Percentiles rank a stretch among this genome's conserved stretches.
phyloP scores from a whole-genome alignment of 2,329 filamentous ascomycete species.

The Trichoderma aggressivum region DNA sequence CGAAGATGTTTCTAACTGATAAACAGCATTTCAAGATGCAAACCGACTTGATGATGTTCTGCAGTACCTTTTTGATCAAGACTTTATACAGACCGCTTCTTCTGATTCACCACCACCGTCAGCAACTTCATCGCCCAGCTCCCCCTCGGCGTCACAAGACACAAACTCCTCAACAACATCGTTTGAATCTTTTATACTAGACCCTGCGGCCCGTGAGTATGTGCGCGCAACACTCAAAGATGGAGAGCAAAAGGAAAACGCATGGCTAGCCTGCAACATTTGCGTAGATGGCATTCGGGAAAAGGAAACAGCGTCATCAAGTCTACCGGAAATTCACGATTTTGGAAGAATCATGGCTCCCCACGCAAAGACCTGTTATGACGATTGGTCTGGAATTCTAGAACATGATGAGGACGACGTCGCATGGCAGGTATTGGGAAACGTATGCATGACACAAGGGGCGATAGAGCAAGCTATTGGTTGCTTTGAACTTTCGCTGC shows the following conservation, averaged over 20 bases:
- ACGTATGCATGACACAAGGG: conserved; percentile 29
- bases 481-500: conserved; percentile 27
- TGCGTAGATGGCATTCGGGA: conserved; percentile 26
- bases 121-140: conserved; percentile 21
- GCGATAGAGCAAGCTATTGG: conserved; percentile 26
- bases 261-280: conserved; percentile 27
- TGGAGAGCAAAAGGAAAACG: conserved; percentile 23
- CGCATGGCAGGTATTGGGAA: conserved; percentile 37
- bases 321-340: conserved; percentile 25
- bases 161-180: conserved; percentile 18
- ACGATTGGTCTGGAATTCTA: conserved; percentile 26
- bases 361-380: conserved; percentile 28
- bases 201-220: conserved; percentile 23
- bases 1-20: background rate
- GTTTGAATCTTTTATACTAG: conserved; percentile 26
- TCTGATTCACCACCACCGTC: conserved; percentile 20
- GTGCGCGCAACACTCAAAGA: conserved; percentile 23
- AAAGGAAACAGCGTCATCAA: conserved; percentile 22
- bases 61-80: conserved; percentile 27
- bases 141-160: conserved; percentile 20
- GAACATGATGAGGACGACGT: conserved; percentile 32
- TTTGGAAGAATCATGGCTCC: conserved; percentile 28
- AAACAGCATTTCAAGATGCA: conserved; percentile 22
- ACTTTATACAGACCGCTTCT: conserved; percentile 26
- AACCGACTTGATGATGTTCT: conserved; percentile 25